Base-by-base conservation (phyloP, 78 protist species). In the Dictyostelium brefeldianum region DNA sequence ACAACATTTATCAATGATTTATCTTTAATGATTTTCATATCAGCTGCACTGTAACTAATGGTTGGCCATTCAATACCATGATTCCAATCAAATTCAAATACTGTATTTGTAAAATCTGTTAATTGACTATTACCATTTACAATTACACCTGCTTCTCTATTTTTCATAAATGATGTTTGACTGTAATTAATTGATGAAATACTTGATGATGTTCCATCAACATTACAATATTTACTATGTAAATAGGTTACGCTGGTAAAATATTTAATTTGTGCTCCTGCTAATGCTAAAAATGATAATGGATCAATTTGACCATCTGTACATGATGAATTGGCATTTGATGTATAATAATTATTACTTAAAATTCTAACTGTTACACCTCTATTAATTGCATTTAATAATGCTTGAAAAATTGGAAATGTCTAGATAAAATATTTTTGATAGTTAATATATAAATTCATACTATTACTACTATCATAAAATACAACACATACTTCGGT, bases 121-220 rank as follows among this genome's bases (percentile, higher is more conserved):
- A 89, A 15, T 12, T 48, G 20, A 17, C 22, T 5, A 27, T 78
- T n/a, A 18, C 75, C 91, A 29, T 15, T 41, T 36, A 80, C 82
- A 22, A 81, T 62, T 7, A 92, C 89, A 77, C 85, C 96, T 51
- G 96, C 96, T 51, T 95, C 96, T 80, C 96, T 78, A 51, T 95
- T 90, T 81, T 83, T 83, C 91, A 90, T 83, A 62, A 90, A 82
- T 43, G 96, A 95, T 27, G 91, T 95, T 36, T 90, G 46, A 78
- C 89, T 74, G 48, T 46, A 95, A 92, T 95, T 95, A 57, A 95
- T 79, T 15, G 96, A 95, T 27, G 93, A 84, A 53, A 94, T 57
- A 2, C 91, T 65, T 41, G 90, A 18, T 43, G 91, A 47, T 17
- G 41, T 43, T 22, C 90, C 92, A 78, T 95, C 96, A 41, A 73